These are phyloP conservation scores for Hemileccinum rubropunctum DNA, from an alignment of 768 basidiomycete species.

Conservation along the genomic window DNA sequence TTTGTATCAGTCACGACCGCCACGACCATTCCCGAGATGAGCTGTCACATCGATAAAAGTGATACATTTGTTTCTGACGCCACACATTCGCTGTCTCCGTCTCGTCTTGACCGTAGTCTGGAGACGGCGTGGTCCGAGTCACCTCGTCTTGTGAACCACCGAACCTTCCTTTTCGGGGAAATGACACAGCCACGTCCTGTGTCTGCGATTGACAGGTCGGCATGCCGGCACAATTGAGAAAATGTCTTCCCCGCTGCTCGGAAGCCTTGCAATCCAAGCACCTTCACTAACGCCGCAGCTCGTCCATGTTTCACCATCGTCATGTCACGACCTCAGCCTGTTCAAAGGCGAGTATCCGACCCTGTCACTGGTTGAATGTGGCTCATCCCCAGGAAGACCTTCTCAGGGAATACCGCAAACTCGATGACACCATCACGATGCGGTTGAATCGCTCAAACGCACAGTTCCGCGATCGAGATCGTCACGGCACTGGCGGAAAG, in stretches of 20 bases:
- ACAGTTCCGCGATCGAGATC: constrained; percentile 69
- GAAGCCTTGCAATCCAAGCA: constrained; percentile 67
- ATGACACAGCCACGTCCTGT: constrained; percentile 12
- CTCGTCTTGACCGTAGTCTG: not conserved
- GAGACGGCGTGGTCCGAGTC: too few relatives aligned
- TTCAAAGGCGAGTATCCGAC: constrained; percentile 56
- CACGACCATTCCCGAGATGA: constrained; percentile 19
- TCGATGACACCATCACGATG: constrained; percentile 81
- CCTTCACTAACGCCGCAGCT: constrained; percentile 57
- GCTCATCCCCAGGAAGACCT: constrained; percentile 53
- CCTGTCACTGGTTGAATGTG: constrained; percentile 4
- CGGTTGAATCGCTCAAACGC: constrained; percentile 78
- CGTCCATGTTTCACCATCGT: constrained; percentile 70
- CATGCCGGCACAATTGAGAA: constrained; percentile 24
- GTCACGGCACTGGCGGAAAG: constrained; percentile 42
- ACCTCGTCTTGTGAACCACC: constrained; percentile 10
- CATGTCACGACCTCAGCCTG: constrained; percentile 69
- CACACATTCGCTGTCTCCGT: not conserved
- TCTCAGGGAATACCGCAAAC: constrained; percentile 73
- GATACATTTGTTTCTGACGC: too few relatives aligned
- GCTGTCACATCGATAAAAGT: constrained; percentile 16
- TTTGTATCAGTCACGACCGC: constrained; percentile 12
- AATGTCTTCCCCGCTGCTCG: constrained; percentile 53
- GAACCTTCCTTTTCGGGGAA: constrained; percentile 31
- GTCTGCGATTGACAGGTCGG: constrained; percentile 27